Evolutionary conservation across 1,284 basidiomycete genomes (phyloP).

Genomic region (Macrocystidia cucumis): DNA sequence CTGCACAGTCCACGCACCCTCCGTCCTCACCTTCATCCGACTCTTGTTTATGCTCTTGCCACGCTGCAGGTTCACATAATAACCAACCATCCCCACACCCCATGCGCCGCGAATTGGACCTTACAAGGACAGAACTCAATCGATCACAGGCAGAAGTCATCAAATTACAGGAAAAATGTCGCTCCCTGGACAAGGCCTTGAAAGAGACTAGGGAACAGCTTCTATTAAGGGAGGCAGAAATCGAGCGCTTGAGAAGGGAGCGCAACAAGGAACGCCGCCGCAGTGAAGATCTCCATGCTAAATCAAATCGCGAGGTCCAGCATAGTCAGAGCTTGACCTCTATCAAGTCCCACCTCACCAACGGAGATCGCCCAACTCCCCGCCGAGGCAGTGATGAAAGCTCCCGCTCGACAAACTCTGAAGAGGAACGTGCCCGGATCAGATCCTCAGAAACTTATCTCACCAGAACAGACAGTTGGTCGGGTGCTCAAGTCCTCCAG

Average conservation of each 20-base stretch:
- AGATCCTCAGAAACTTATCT: conserved; percentile 58
- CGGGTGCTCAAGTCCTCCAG: conserved; percentile 68
- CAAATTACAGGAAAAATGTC: conserved; percentile 52
- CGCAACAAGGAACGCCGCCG: conserved; percentile 26
- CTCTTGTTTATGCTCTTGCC: conserved; percentile 27
- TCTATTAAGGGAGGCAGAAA: conserved; percentile 41
- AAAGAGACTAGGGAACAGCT: conserved; percentile 44
- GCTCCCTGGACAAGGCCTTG: conserved; percentile 48
- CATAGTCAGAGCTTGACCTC: background rate
- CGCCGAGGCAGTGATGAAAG: conserved; percentile 12
- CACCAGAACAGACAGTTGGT: conserved; percentile 67
- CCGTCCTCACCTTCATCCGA: too few species aligned
- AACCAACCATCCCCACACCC: conserved; percentile 23
- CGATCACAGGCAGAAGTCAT: conserved; percentile 44
- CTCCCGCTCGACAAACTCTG: conserved; percentile 21
- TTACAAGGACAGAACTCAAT: conserved; percentile 45
- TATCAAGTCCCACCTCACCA: background rate
- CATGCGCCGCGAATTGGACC: conserved; percentile 55
- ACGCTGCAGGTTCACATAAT: conserved; percentile 24
- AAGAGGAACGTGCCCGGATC: conserved; percentile 42
- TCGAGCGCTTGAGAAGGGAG: conserved; percentile 45
- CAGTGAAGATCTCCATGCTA: conserved; percentile 15
- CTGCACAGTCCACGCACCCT: conserved; percentile 19
- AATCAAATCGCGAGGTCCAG: background rate
- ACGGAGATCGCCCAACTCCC: conserved; percentile 9